Base-by-base conservation (phyloP, 2,329 filamentous ascomycete species). In the Colletotrichum phormii region DNA sequence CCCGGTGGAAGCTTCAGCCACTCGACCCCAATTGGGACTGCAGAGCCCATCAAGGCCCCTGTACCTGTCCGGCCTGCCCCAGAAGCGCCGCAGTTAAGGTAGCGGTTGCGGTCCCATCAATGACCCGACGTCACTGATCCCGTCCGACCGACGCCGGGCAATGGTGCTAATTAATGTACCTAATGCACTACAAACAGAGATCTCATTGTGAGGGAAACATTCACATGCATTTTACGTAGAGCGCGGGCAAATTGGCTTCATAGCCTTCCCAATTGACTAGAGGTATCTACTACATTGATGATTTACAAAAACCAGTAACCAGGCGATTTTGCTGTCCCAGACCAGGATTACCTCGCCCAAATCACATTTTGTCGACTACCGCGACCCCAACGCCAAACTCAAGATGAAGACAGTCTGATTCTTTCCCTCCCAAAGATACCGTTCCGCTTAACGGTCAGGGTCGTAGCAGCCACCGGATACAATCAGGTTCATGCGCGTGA, bases 401-500 rank as follows among this genome's bases (percentile, higher is more conserved):
- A 64, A 61, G 66, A 65, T 64, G 59, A 70, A 72, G 60, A 29
- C 70, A 72, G 55, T 64, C 33, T 64, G 62, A 46, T 60, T 61
- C 35, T 26, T 54, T 18, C 35, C 22, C 13, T 29, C 70, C 8
- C 15, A 8, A 4, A 2, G 1, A 33, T 53, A 2, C 46, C 29
- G 9, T 15, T 33, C 42, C 31, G 9, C n/a, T 79, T 83, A 86
- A 72, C 83, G 82, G 75, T 89, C 86, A 49, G 89, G 86, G 64
- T 90, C 87, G 77, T 90, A 92, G 78, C 89, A 92, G 29, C 95
- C 95, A 59, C 94, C 95, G 26, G 95, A 95, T 74, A 98, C 87
- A 13, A 98, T 93, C 76, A 98, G 83, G 81, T 99, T 99, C 94
- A 98, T 98, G 73, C 95, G 88, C 4, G 97, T 98, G 78, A 98